These are phyloP conservation scores for Vitis hybrid DNA, from an alignment of 177 flowering plant genomes.

Conservation along the genomic window DNA sequence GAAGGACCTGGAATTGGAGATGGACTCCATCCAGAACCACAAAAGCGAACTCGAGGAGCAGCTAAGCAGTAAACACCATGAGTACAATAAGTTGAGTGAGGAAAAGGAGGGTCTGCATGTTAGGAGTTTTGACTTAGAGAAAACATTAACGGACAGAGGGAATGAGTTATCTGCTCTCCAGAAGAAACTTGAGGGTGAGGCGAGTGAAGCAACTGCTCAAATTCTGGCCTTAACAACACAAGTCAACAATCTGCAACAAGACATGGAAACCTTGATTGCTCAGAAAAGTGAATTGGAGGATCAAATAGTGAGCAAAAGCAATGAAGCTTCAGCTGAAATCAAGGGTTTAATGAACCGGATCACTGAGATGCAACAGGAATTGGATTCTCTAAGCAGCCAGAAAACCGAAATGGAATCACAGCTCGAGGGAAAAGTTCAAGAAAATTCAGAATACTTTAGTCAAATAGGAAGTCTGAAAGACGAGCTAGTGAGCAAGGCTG, in stretches of 20 bases:
- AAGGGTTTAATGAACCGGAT: slow-evolving; percentile 17
- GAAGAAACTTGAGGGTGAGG: slow-evolving; percentile 16
- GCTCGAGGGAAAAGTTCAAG: slow-evolving; percentile 25
- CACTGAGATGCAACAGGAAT: slow-evolving; percentile 20
- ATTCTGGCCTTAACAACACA: slow-evolving; percentile 17
- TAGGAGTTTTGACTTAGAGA: slow-evolving; percentile 32
- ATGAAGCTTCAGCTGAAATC: slow-evolving; percentile 18
- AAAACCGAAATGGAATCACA: slow-evolving; percentile 24
- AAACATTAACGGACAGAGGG: slow-evolving; percentile 15
- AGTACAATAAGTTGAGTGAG: slow-evolving; percentile 1
- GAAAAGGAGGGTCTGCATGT: slow-evolving; percentile 19
- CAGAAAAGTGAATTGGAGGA: slow-evolving; percentile 26
- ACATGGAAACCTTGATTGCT: slow-evolving; percentile 14
- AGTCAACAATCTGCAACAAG: slow-evolving; percentile 14
- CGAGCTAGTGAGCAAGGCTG: slow-evolving; percentile 25
- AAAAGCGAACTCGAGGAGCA: neutral
- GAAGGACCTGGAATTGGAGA: too few relatives aligned
- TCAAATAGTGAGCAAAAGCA: slow-evolving; percentile 4
- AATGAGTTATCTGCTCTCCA: slow-evolving; percentile 23
- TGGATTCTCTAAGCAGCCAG: slow-evolving; percentile 18
- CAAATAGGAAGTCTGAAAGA: slow-evolving; percentile 28
- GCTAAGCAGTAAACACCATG: neutral
- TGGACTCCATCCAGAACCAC: too few relatives aligned
- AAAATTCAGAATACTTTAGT: slow-evolving; percentile 22
- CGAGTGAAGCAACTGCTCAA: slow-evolving; percentile 3